Evolutionary conservation across 441 rosid species (phyloP).

Genomic region (Arabidopsis lyrata): DNA sequence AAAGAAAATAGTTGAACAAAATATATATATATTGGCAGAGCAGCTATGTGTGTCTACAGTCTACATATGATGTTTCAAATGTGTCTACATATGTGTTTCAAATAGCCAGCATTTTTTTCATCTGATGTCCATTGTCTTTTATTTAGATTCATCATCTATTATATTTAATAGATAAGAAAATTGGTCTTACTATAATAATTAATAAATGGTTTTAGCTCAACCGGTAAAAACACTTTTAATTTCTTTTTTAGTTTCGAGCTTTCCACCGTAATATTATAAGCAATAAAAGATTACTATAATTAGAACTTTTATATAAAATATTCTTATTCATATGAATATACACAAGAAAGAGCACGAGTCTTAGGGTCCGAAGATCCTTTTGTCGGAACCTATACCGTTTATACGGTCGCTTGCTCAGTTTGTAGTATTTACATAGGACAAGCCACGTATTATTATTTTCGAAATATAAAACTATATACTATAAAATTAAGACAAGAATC

Average conservation of each 20-base stretch:
- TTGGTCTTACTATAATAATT: background rate
- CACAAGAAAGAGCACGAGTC: constrained; percentile 24
- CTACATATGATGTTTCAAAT: background rate
- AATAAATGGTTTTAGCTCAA: too few relatives aligned
- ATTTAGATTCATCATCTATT: background rate
- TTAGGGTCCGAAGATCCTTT: constrained; percentile 21
- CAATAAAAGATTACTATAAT: background rate
- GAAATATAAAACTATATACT: background rate
- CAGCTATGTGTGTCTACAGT: background rate
- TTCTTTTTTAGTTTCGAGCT: too few relatives aligned
- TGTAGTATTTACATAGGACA: constrained; percentile 35
- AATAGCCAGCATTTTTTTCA: background rate
- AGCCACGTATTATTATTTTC: constrained; percentile 11
- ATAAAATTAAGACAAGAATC: constrained; percentile 18
- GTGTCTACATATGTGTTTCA: background rate
- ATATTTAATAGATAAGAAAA: background rate
- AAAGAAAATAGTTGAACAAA: background rate
- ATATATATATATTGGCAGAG: background rate
- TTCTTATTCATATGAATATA: constrained; percentile 10
- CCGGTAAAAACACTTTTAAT: too few relatives aligned
- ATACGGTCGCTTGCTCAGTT: constrained; percentile 20
- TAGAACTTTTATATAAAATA: background rate
- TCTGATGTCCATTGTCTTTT: constrained; percentile 11
- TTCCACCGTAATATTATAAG: too few relatives aligned
- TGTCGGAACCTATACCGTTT: constrained; percentile 30